These are phyloP conservation scores for Aegilops tauschii DNA, from an alignment of 176 grass and related monocot genomes.

Conservation along the genomic window DNA sequence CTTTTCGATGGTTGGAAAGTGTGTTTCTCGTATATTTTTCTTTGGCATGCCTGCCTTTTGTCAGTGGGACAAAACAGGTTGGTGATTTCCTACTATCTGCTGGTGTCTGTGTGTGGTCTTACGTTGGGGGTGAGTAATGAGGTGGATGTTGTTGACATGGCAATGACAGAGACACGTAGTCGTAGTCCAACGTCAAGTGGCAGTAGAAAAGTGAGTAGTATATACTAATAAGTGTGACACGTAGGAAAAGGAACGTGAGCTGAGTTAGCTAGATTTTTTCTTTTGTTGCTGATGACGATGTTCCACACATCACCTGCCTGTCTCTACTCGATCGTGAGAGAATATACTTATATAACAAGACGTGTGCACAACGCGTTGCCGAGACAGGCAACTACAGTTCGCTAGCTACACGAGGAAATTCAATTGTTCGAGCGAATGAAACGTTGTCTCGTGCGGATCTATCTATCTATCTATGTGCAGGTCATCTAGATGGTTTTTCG, in stretches of 20 bases:
- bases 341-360: neutral
- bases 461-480: neutral
- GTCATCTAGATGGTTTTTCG: neutral
- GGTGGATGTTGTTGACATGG: slow-evolving; percentile 16
- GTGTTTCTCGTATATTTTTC: too few species aligned
- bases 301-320: neutral
- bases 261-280: neutral
- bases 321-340: neutral
- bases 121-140: neutral
- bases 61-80: neutral
- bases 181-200: neutral
- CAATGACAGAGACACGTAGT: neutral
- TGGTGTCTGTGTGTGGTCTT: neutral
- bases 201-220: neutral
- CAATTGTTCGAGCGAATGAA: neutral
- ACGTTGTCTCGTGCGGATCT: neutral
- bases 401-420: too few species aligned
- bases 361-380: neutral
- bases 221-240: neutral
- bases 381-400: neutral
- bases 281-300: neutral
- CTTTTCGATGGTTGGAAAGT: too few species aligned
- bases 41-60: neutral
- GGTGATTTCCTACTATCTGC: neutral
- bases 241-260: neutral